These are phyloP conservation scores for Leccinum subspadiceum DNA, from an alignment of 1,284 basidiomycete species.

Conservation along the genomic window DNA sequence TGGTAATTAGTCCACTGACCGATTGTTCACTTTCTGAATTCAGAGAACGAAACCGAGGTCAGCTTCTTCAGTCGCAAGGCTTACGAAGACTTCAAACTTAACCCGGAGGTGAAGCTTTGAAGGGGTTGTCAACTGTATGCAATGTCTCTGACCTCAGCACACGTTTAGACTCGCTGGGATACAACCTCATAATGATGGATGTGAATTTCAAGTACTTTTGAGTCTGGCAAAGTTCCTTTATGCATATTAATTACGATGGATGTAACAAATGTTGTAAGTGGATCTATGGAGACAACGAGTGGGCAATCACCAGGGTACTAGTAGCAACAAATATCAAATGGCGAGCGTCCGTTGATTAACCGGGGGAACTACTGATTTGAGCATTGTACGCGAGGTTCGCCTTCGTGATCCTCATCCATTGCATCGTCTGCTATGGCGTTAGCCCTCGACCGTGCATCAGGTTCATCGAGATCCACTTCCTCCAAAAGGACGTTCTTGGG, in stretches of 20 bases:
- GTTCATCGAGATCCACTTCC: slow-evolving; percentile 84
- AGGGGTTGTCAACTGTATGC: neutral
- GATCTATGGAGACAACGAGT: slow-evolving; percentile 27
- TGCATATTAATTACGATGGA: slow-evolving; percentile 32
- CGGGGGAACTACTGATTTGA: slow-evolving; percentile 64
- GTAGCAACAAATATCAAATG: slow-evolving; percentile 17
- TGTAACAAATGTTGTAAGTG: slow-evolving; percentile 29
- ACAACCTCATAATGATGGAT: slow-evolving; percentile 4
- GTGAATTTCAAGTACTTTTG: neutral
- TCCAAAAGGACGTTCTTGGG: slow-evolving; percentile 73
- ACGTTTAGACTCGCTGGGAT: slow-evolving; percentile 31
- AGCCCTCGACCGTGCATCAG: slow-evolving; percentile 74
- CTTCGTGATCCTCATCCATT: slow-evolving; percentile 86
- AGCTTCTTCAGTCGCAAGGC: slow-evolving; percentile 81
- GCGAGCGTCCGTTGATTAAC: slow-evolving; percentile 15
- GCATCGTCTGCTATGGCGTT: slow-evolving; percentile 54
- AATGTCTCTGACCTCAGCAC: neutral
- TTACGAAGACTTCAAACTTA: slow-evolving; percentile 77
- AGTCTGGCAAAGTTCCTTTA: slow-evolving; percentile 11
- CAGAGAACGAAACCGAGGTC: slow-evolving; percentile 94
- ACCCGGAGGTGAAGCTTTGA: slow-evolving; percentile 65
- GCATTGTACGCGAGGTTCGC: slow-evolving; percentile 78
- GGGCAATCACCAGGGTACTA: slow-evolving; percentile 23
- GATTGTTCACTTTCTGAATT: slow-evolving; percentile 1
- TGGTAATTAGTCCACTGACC: neutral